These are phyloP conservation scores for Fusarium hostae DNA, from an alignment of 2,329 filamentous ascomycete species.

Conservation along the genomic window DNA sequence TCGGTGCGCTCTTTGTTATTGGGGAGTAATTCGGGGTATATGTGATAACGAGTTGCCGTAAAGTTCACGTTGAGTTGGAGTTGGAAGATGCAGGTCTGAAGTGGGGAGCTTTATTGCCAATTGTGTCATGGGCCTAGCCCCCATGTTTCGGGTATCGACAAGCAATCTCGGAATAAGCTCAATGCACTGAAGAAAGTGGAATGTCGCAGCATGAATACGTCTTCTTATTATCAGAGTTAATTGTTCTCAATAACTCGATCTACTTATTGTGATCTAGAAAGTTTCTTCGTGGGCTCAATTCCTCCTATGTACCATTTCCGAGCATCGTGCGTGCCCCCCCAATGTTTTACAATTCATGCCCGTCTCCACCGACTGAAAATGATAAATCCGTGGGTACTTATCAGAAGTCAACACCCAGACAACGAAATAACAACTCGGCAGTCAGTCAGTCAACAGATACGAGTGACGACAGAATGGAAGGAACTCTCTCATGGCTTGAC, in stretches of 20 bases:
- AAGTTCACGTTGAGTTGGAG: neutral
- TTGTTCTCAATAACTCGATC: neutral
- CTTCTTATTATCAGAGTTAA: neutral
- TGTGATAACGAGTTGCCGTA: neutral
- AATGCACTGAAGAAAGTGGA: neutral
- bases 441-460: neutral
- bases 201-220: neutral
- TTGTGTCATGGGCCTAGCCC: neutral
- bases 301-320: slow-evolving; percentile 11
- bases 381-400: neutral
- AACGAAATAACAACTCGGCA: neutral
- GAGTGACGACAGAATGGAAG: neutral
- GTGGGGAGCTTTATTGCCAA: slow-evolving; percentile 17
- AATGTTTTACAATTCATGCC: slow-evolving; percentile 32
- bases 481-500: slow-evolving; percentile 51
- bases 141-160: neutral
- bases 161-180: neutral
- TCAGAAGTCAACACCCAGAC: slow-evolving; percentile 26
- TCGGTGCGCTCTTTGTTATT: neutral
- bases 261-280: neutral
- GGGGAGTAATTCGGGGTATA: neutral
- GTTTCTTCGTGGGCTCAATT: slow-evolving; percentile 13
- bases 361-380: slow-evolving; percentile 17
- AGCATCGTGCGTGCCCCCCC: neutral
- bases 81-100: slow-evolving; percentile 16